A percentile compares a stretch with the other conserved stretches of the same genome.
These are phyloP conservation scores for Nannizzia gypsea DNA, from an alignment of 2,329 filamentous ascomycete genomes.

Conservation along the genomic window DNA sequence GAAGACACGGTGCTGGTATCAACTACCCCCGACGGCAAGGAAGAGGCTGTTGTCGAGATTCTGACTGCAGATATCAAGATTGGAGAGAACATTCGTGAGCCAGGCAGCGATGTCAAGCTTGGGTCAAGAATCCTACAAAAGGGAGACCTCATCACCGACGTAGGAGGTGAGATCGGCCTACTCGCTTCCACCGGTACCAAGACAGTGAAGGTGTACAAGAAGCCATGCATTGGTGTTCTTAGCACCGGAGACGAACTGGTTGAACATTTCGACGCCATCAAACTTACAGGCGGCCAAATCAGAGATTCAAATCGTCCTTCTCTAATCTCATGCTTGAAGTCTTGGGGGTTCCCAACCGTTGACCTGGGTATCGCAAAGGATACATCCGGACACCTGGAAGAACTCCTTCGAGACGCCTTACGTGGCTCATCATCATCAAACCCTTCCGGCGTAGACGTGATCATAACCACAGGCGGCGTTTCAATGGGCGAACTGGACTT, in stretches of 20 bases:
- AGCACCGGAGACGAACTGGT: constrained; percentile 95
- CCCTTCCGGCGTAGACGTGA: constrained; percentile 51
- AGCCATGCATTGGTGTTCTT: constrained; percentile 70
- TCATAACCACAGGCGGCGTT: constrained; percentile 88
- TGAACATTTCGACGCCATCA: constrained; percentile 49
- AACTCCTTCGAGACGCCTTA: constrained; percentile 62
- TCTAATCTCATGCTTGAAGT: constrained; percentile 62
- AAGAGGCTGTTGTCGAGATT: constrained; percentile 83
- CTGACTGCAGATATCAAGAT: constrained; percentile 60
- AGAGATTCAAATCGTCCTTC: constrained; percentile 87
- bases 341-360: constrained; percentile 64
- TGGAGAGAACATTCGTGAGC: constrained; percentile 80
- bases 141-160: constrained; percentile 71
- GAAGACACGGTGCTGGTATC: constrained; percentile 75
- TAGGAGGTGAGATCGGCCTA: constrained; percentile 84
- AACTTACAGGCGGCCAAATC: constrained; percentile 67
- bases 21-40: constrained; percentile 64
- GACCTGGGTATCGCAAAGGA: constrained; percentile 69
- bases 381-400: constrained; percentile 56
- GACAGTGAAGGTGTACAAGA: constrained; percentile 59
- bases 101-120: constrained; percentile 72
- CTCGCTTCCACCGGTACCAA: constrained; percentile 71
- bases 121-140: constrained; percentile 59
- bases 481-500: constrained; percentile 97
- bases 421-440: constrained; percentile 34